Conservation (phyloP, 345 rosid genomes). For the Pseudoturritis turrita region DNA sequence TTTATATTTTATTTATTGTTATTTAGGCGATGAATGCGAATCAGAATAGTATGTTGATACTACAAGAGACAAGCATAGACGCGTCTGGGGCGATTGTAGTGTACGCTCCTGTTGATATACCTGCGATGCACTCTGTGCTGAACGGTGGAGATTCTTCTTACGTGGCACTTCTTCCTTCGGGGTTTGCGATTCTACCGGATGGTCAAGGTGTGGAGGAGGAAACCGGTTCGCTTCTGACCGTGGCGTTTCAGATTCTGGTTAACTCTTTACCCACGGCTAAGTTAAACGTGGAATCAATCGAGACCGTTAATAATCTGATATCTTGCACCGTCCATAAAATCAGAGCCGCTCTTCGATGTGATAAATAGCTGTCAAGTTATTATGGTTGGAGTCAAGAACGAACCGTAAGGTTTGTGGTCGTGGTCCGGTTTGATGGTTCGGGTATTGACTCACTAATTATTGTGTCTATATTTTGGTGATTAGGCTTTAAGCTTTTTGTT, state of each 20-base stretch:
- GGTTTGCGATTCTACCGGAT: slow-evolving; percentile 75
- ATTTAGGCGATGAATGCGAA: slow-evolving; percentile 72
- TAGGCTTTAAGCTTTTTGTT: neutral
- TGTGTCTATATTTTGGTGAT: neutral
- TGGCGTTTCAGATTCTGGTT: slow-evolving; percentile 90
- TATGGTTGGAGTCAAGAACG: slow-evolving; percentile 6
- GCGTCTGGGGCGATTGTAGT: slow-evolving; percentile 89
- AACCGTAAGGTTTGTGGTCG: neutral
- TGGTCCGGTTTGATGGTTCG: slow-evolving; percentile 10
- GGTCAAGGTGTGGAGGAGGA: slow-evolving; percentile 39
- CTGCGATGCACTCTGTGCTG: slow-evolving; percentile 94
- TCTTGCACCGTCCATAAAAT: slow-evolving; percentile 95
- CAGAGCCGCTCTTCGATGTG: slow-evolving; percentile 76
- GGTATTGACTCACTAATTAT: slow-evolving; percentile 16
- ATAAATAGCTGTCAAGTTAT: slow-evolving; percentile 27
- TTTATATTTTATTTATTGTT: neutral
- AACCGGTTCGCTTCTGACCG: slow-evolving; percentile 83
- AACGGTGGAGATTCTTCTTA: slow-evolving; percentile 95
- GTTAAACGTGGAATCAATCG: slow-evolving; percentile 91
- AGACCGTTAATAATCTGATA: slow-evolving; percentile 86
- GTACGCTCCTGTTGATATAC: slow-evolving; percentile 95
- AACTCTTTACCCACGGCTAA: slow-evolving; percentile 86
- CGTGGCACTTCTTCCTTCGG: slow-evolving; percentile 90
- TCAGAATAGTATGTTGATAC: slow-evolving; percentile 85
- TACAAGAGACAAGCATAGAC: slow-evolving; percentile 93